Percentiles rank a stretch among this genome's conserved stretches.
Evolutionary conservation across 106 monocot genomes (phyloP).

Genomic region (Iris macrosiphon): DNA sequence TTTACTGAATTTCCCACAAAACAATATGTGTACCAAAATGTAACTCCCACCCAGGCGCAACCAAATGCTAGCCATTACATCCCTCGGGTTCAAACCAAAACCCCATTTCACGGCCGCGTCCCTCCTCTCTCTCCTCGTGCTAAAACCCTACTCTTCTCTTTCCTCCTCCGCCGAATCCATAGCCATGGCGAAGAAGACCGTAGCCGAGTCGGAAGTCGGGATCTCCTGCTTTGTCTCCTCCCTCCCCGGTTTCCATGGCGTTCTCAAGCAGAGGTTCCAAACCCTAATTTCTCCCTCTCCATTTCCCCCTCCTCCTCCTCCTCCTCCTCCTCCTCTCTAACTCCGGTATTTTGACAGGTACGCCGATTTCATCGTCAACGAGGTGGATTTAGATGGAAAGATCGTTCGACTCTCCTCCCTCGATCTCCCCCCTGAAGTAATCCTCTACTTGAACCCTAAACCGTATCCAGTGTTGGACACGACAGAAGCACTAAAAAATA

Average conservation of each 20-base stretch:
- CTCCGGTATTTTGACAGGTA: conserved; percentile 36
- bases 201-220: conserved; percentile 75
- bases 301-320: background rate
- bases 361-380: conserved; percentile 92
- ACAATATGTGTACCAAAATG: too few species aligned
- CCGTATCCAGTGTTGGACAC: too few species aligned
- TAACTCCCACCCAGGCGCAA: too few species aligned
- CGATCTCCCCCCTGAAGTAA: conserved; percentile 63
- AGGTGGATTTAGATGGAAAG: conserved; percentile 63
- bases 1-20: too few species aligned
- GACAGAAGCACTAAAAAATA: too few species aligned
- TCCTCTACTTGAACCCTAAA: too few species aligned
- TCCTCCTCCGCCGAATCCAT: background rate
- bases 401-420: conserved; percentile 65
- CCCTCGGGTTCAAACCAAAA: too few species aligned
- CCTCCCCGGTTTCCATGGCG: conserved; percentile 85
- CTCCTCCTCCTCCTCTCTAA: background rate
- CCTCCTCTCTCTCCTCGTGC: conserved; percentile 1
- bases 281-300: conserved; percentile 1
- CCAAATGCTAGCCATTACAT: too few species aligned
- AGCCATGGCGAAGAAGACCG: conserved; percentile 44
- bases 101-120: too few species aligned
- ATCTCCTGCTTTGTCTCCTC: conserved; percentile 88
- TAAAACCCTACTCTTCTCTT: conserved; percentile 39
- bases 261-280: conserved; percentile 79